These are phyloP conservation scores for Hymenochaete sp. DNA, from an alignment of 1,284 basidiomycete species.

Conservation along the genomic window DNA sequence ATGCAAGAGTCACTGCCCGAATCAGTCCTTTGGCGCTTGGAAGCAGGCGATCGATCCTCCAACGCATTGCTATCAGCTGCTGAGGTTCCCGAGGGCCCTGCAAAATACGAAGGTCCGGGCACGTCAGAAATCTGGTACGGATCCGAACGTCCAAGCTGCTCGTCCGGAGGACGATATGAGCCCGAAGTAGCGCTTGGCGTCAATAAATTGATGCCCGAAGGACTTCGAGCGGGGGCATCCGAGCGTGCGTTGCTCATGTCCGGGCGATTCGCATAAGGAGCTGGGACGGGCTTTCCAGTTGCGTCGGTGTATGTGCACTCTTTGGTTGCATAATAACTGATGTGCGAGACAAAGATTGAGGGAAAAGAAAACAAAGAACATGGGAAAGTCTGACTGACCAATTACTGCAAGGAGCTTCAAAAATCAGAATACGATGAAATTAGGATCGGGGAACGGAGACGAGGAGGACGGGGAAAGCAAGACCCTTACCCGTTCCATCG, in stretches of 20 bases:
- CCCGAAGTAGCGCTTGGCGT: conserved; percentile 1
- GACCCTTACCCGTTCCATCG: conserved; percentile 62
- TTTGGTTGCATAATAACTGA: conserved; percentile 71
- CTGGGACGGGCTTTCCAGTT: conserved; percentile 66
- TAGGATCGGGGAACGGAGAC: conserved; percentile 16
- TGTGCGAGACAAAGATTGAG: conserved; percentile 6
- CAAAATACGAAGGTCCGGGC: conserved; percentile 6
- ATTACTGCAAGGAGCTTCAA: conserved; percentile 67
- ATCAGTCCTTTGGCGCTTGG: conserved; percentile 7
- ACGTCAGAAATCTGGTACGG: background rate
- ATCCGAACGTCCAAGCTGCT: conserved; percentile 3
- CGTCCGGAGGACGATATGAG: conserved; percentile 4
- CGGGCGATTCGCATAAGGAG: conserved; percentile 38
- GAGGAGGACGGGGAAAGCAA: conserved; percentile 5
- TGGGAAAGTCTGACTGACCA: conserved; percentile 39
- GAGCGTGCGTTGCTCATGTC: conserved; percentile 1
- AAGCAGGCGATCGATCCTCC: background rate
- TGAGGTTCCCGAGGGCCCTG: background rate
- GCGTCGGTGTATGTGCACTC: conserved; percentile 72
- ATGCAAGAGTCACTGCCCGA: background rate
- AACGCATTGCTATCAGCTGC: background rate
- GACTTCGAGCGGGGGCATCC: conserved; percentile 1
- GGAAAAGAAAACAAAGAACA: background rate
- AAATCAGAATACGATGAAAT: conserved; percentile 12
- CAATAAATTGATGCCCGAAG: conserved; percentile 9